These are phyloP conservation scores for Saraca asoca DNA, from an alignment of 331 rosid species.

Conservation along the genomic window DNA sequence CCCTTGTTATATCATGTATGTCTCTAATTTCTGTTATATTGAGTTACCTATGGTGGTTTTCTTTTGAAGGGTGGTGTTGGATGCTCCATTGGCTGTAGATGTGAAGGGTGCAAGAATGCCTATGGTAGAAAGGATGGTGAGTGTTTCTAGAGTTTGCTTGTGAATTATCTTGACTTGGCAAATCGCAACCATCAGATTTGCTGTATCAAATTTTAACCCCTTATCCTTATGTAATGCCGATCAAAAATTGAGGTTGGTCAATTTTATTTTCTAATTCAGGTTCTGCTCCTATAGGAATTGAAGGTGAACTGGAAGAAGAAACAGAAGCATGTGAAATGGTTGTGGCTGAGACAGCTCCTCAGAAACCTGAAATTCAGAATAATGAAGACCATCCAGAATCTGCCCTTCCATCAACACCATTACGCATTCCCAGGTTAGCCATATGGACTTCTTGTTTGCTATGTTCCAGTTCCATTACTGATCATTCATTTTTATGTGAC, in stretches of 20 bases:
- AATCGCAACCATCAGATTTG: too few relatives aligned
- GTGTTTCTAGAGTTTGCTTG: conserved; percentile 31
- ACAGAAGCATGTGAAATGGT: conserved; percentile 51
- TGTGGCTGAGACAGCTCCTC: conserved; percentile 46
- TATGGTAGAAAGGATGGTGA: conserved; percentile 89
- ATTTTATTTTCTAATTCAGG: conserved; percentile 42
- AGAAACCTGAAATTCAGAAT: conserved; percentile 51
- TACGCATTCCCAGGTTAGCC: conserved; percentile 62
- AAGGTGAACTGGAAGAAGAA: conserved; percentile 64
- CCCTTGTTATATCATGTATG: conserved; percentile 23
- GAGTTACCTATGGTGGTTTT: conserved; percentile 37
- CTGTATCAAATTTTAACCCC: too few relatives aligned
- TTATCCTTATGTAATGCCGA: too few relatives aligned
- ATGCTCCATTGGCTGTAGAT: conserved; percentile 84
- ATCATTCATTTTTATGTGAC: conserved; percentile 23
- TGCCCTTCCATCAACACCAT: conserved; percentile 59
- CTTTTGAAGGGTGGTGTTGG: conserved; percentile 83
- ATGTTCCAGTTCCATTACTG: background rate
- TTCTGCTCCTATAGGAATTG: conserved; percentile 45
- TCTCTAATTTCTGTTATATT: conserved; percentile 25
- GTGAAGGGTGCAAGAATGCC: conserved; percentile 85
- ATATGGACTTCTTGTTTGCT: conserved; percentile 27
- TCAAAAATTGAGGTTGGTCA: too few relatives aligned
- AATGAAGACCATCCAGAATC: conserved; percentile 61
- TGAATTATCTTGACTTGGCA: conserved; percentile 9